Conservation (phyloP, 2,329 filamentous ascomycete genomes). For the Thyridium curvatum region DNA sequence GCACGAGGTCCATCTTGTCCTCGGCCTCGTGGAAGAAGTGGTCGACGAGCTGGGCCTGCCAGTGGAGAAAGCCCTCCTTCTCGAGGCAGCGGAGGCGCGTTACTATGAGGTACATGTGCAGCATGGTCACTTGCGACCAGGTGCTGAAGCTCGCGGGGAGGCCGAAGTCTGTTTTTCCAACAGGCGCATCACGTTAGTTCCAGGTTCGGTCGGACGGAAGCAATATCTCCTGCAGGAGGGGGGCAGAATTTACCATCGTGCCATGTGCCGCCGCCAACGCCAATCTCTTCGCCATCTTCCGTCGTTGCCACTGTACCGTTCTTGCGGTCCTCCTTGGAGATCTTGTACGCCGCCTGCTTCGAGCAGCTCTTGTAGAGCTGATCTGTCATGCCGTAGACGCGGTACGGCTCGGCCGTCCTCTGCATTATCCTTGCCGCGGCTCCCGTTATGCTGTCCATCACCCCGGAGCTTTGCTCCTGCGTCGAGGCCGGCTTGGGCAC, state of each 20-base stretch:
- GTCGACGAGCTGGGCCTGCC: conserved; percentile 87
- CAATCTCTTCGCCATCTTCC: conserved; percentile 75
- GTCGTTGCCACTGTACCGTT: conserved; percentile 63
- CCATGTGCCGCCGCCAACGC: conserved; percentile 71
- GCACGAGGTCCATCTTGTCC: conserved; percentile 73
- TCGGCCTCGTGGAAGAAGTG: conserved; percentile 92
- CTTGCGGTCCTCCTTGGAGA: conserved; percentile 61
- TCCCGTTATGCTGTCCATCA: conserved; percentile 4
- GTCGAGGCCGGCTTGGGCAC: neutral
- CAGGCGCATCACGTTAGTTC: too few relatives aligned
- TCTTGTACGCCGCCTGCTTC: conserved; percentile 67
- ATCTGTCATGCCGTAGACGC: conserved; percentile 74
- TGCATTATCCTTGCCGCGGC: conserved; percentile 5
- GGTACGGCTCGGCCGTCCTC: conserved; percentile 46
- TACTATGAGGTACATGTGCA: conserved; percentile 90
- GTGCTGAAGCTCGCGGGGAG: conserved; percentile 85
- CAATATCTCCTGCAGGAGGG: neutral
- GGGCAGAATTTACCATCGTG: conserved; percentile 57
- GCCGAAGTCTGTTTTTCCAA: conserved; percentile 56
- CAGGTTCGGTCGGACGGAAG: too few relatives aligned
- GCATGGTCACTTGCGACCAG: conserved; percentile 93
- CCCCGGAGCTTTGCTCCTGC: neutral
- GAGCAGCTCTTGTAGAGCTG: conserved; percentile 71
- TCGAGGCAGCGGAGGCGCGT: conserved; percentile 78
- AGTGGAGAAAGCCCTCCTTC: conserved; percentile 59